Evolutionary conservation across 345 rosid species (phyloP), one percentile per base, ranked within the genome.

Genomic region (Arabidopsis arenosa): DNA sequence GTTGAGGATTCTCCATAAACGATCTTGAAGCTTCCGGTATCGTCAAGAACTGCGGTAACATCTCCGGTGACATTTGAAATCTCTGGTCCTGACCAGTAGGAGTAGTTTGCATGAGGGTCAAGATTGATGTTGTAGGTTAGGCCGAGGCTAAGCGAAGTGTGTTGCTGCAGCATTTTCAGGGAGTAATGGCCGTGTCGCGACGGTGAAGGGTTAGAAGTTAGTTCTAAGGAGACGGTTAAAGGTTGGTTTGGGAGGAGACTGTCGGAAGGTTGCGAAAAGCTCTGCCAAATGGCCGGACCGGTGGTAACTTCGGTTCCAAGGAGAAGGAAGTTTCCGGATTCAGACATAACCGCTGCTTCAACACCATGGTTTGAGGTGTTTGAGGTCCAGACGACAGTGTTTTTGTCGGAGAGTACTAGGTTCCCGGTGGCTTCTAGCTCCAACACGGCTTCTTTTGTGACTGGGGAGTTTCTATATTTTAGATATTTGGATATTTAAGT

Each of bases 21-120:
- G 2, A 91, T 86, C 11, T 94, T 96, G 47, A 91, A 90, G 83
- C 95, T 91, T 57, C 98, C 98, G 2, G 89, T 90, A 66, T 83
- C 88, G 56, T 88, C 92, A 44, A 93, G 49, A 1, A 88, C 84
- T 0, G 93, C 98, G 15, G 89, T 81, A 26, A 93, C 95, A 47
- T 86, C 88, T 12, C 95, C 97, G 0, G 97, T 90, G 37, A 86
- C 92, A 61, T 94, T 91, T 0, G 98, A 94, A 48, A 94, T 88
- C 26, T 91, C 96, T 0, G 98, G 98, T 33, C 86, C 90, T 7
- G 81, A 74, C 97, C 98, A 91, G 73, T 94, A 94, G n/a, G 97
- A 86, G 74, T 84, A 87, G 75, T 93, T 93, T 53, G 81, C 80
- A 53, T 80, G 79, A 49, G 81, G 66, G 66, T 73, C 77, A 69